These are phyloP conservation scores for Rhizophora apiculata DNA, from an alignment of 345 rosid genomes.

Conservation along the genomic window DNA sequence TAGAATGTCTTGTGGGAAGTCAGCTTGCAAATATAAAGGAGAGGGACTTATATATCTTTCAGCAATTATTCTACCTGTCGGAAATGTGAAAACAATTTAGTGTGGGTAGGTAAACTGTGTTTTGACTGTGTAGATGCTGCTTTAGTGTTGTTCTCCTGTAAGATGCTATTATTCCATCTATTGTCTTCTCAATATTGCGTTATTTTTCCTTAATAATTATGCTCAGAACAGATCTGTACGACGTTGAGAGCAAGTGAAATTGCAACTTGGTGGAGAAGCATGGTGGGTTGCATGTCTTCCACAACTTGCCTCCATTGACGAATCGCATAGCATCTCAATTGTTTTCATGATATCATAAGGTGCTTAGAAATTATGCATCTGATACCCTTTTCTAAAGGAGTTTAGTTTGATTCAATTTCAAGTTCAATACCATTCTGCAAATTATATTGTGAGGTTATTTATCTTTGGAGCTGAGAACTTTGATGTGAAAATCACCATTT, in stretches of 20 bases:
- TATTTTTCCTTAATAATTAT: neutral
- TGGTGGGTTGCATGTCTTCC: slow-evolving; percentile 1
- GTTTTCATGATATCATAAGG: neutral
- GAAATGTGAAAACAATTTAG: no score
- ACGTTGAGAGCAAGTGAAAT: slow-evolving; percentile 48
- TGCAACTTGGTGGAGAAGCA: slow-evolving; percentile 7
- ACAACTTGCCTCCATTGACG: neutral
- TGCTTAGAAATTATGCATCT: slow-evolving; percentile 11
- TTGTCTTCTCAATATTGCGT: neutral
- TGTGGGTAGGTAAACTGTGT: neutral
- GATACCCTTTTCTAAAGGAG: neutral
- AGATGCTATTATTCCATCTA: neutral
- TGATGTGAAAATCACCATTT: neutral
- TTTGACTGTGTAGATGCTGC: neutral
- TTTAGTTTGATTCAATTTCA: neutral
- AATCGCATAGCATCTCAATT: neutral
- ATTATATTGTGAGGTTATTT: neutral
- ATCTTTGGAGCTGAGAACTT: neutral
- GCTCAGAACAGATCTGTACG: slow-evolving; percentile 44
- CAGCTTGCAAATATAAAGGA: no score
- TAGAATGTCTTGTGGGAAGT: no score
- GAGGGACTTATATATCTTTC: no score
- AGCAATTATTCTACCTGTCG: no score
- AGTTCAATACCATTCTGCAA: neutral
- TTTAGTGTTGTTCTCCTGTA: neutral